Evolutionary conservation across 208 protist genomes (phyloP).

Genomic region (Leishmania amazonensis): DNA sequence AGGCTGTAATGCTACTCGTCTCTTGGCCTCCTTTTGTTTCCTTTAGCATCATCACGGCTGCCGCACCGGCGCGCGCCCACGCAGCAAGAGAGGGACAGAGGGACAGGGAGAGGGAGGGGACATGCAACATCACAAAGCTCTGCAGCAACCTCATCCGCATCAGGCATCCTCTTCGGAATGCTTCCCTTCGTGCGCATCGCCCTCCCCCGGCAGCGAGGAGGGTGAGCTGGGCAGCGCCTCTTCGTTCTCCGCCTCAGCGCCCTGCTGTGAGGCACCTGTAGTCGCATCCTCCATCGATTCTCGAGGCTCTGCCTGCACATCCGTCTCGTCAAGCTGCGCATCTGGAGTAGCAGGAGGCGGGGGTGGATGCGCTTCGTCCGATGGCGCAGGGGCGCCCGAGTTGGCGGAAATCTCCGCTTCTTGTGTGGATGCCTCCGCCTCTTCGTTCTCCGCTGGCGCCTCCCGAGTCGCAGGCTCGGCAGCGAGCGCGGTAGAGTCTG

Average conservation of each 20-base stretch:
- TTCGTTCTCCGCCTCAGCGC: conserved; percentile 3
- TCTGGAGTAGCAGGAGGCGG: not conserved
- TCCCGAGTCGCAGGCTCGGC: not conserved
- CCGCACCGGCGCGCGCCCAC: not conserved
- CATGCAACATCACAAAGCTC: not conserved
- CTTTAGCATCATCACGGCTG: conserved; percentile 1
- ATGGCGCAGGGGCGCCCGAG: not conserved
- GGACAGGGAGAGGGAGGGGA: not conserved
- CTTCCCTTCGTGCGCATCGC: not conserved
- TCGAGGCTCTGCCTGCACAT: not conserved
- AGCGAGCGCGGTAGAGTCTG: not conserved
- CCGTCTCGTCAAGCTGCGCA: not conserved
- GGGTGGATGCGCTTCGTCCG: not conserved
- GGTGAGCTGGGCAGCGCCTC: not conserved
- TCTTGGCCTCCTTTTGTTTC: too few relatives aligned
- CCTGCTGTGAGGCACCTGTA: not conserved
- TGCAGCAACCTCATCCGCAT: not conserved
- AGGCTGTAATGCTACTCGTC: not conserved
- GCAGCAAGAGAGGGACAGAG: not conserved
- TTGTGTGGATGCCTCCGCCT: not conserved
- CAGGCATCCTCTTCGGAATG: not conserved
- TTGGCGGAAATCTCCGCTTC: not conserved
- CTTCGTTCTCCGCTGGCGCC: conserved; percentile 1
- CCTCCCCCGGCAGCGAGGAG: not conserved
- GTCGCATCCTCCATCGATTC: not conserved